Base-by-base conservation (phyloP, 1,284 basidiomycete species). In the Ustilago loliicola region DNA sequence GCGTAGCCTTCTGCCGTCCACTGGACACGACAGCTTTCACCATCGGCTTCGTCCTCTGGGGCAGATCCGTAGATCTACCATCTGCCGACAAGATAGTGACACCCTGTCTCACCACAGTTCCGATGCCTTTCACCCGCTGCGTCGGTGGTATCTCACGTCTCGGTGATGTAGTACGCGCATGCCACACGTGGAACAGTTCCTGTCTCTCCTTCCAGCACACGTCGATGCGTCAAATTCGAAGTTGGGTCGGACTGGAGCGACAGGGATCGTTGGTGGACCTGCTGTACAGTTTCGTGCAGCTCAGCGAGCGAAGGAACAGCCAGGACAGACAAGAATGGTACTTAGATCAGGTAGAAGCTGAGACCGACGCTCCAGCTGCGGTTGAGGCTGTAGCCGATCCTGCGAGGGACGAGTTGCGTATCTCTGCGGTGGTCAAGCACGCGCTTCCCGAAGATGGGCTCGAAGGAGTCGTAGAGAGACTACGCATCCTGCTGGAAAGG, bases 261-360 rank as follows among this genome's bases (percentile, higher is more conserved):
- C 51, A 32, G 36, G 64, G 57, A 0, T 66, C 57, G 6, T 6
- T 60, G 15, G 51, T 60, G 9, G 64, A 60, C 40, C 17, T 60
- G 21, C 17, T 66, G 50, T 66, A 47, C 64, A 66, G 64, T 52
- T 66, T 66, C 17, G 13, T 55, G 19, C 64, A 66, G 42, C 23
- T 32, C 10, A 45, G 21, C 21, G 23, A 25, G 21, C 19, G 25
- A 29, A 47, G 30, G 19, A 17, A 13, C 3, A 27, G 25, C n/a
- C 6, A 19, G 4, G 19, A 34, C 29, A 34, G n/a, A 17, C 36
- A 27, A 32, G 17, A 23, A 1, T 66, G 64, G 64, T 23, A 9
- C 8, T 32, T 66, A 42, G 52, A 55, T n/a, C 25, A 48, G n/a
- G 17, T 66, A 42, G 57, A 60, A 8, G 64, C 57, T 23, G 57